A percentile compares a stretch with the other conserved stretches of the same genome.
Conservation (phyloP, 345 rosid genomes). For the Arabidopsis suecica region DNA sequence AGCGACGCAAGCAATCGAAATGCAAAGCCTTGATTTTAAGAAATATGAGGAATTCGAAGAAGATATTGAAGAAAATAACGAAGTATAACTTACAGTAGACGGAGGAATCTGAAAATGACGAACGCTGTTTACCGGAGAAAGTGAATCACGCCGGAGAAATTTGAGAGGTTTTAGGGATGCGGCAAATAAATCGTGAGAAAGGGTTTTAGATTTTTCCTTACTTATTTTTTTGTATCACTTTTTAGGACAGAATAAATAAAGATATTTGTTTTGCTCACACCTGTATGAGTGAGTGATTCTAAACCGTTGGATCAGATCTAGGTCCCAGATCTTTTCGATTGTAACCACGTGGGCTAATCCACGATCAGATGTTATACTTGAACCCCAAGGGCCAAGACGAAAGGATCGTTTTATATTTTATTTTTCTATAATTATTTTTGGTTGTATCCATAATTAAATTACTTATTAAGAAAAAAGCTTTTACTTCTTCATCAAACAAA, state of each 20-base stretch:
- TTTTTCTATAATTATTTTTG: background rate
- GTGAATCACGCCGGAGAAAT: constrained; percentile 28
- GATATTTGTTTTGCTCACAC: background rate
- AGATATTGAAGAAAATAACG: background rate
- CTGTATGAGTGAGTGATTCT: background rate
- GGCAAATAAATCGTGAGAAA: constrained; percentile 38
- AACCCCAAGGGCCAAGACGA: constrained; percentile 16
- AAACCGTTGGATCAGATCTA: constrained; percentile 25
- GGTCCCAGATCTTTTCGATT: background rate
- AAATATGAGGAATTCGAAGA: background rate
- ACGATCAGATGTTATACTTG: constrained; percentile 5
- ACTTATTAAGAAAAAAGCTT: background rate
- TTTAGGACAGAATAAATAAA: constrained; percentile 16
- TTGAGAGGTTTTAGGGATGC: constrained; percentile 45
- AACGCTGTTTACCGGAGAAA: constrained; percentile 26
- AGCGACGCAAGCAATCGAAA: constrained; percentile 6
- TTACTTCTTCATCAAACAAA: constrained; percentile 21
- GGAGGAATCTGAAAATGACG: constrained; percentile 15
- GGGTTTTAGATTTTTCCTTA: constrained; percentile 28
- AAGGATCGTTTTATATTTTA: background rate
- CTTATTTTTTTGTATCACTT: background rate
- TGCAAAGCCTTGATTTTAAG: background rate
- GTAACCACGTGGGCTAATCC: constrained; percentile 29
- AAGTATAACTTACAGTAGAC: constrained; percentile 23
- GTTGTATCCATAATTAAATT: background rate